A percentile compares a stretch with the other conserved stretches of the same genome.
phyloP scores from a whole-genome alignment of 2,329 filamentous ascomycete species.

The Fonsecaea multimorphosa region DNA sequence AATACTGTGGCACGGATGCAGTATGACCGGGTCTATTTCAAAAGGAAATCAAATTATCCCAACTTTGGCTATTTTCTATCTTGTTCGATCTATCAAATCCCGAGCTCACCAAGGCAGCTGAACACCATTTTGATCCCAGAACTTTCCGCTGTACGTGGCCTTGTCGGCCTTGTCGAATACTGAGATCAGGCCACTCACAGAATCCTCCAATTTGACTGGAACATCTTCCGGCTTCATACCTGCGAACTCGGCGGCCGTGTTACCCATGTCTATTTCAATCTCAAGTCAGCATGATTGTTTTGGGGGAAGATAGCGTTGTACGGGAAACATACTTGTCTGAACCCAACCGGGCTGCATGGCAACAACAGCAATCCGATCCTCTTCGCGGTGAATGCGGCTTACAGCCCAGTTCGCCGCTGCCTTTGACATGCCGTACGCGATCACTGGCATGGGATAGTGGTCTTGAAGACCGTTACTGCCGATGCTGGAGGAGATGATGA shows the following conservation, averaged over 20 bases:
- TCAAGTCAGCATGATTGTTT: conserved; percentile 28
- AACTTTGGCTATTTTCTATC: neutral
- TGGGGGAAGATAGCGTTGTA: neutral
- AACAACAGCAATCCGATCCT: conserved; percentile 40
- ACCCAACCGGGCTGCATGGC: conserved; percentile 46
- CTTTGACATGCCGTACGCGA: conserved; percentile 41
- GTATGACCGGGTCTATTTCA: neutral
- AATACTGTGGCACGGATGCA: neutral
- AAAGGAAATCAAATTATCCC: neutral
- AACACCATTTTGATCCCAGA: conserved; percentile 28
- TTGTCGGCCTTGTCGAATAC: conserved; percentile 33
- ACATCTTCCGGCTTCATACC: conserved; percentile 27
- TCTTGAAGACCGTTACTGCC: conserved; percentile 46
- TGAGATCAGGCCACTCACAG: conserved; percentile 27
- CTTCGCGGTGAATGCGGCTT: conserved; percentile 38
- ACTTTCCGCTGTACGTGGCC: conserved; percentile 29
- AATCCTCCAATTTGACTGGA: conserved; percentile 28
- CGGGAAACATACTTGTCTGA: conserved; percentile 34
- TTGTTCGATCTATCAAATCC: neutral
- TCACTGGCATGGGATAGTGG: conserved; percentile 25
- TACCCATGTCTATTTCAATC: conserved; percentile 39
- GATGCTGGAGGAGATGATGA: conserved; percentile 48
- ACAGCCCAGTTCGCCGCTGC: conserved; percentile 38
- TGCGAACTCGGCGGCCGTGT: conserved; percentile 15
- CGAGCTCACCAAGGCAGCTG: conserved; percentile 28